These are phyloP conservation scores for Raffaelea albimanens DNA, from an alignment of 2,329 filamentous ascomycete species.

Conservation along the genomic window DNA sequence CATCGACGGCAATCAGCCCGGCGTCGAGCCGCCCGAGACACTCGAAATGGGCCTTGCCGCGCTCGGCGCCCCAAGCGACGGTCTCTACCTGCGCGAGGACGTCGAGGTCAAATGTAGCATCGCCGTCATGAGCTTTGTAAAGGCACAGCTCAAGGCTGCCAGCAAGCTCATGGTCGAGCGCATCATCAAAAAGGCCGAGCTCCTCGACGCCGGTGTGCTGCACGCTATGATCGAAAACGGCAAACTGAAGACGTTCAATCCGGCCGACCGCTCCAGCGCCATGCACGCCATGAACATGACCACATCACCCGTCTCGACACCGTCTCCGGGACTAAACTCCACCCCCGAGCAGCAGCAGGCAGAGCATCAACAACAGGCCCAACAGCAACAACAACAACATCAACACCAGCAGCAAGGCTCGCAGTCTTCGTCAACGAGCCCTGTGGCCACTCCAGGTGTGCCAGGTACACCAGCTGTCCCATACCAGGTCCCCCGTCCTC, in stretches of 20 bases:
- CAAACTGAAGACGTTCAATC: slow-evolving; percentile 49
- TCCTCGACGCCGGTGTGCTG: slow-evolving; percentile 56
- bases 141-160: slow-evolving; percentile 55
- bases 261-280: slow-evolving; percentile 35
- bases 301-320: slow-evolving; percentile 4
- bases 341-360: slow-evolving; percentile 13
- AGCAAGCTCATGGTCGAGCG: slow-evolving; percentile 59
- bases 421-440: slow-evolving; percentile 6
- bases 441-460: background rate
- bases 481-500: slow-evolving; percentile 31
- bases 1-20: slow-evolving; percentile 59
- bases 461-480: slow-evolving; percentile 19
- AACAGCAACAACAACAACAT: slow-evolving; percentile 12
- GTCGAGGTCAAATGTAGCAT: slow-evolving; percentile 64
- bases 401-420: slow-evolving; percentile 10
- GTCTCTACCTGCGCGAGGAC: slow-evolving; percentile 59
- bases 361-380: slow-evolving; percentile 8
- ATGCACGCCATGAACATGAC: slow-evolving; percentile 11
- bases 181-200: slow-evolving; percentile 62
- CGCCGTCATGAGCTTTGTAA: slow-evolving; percentile 55
- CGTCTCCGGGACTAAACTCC: slow-evolving; percentile 16
- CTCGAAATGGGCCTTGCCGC: slow-evolving; percentile 50
- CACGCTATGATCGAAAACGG: slow-evolving; percentile 60
- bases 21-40: slow-evolving; percentile 50
- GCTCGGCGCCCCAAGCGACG: slow-evolving; percentile 53